Evolutionary conservation across 306 rosid species (phyloP), one percentile per base, ranked within the genome.

Genomic region (Vicia villosa): DNA sequence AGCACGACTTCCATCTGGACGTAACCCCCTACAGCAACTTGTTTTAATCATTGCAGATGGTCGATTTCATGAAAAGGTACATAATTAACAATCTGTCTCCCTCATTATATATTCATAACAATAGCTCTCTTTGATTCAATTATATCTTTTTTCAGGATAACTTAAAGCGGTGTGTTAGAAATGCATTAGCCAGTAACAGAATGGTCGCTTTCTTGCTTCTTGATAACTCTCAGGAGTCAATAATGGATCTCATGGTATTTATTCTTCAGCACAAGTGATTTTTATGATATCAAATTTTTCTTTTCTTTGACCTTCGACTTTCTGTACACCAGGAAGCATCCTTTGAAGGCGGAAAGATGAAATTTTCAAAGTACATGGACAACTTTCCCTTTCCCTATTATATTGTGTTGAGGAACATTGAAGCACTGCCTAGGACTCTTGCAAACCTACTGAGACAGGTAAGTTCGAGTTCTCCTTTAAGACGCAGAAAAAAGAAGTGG

Each of bases 21-120:
- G 40, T 74, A 94, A 85, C 68, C 92, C 96, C 5, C 73, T 94
- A 21, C 90, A 94, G 77, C 98, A 94, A 79, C 92, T 94, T 68
- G 96, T 90, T 71, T 85, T 94, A 72, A 82, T 94, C 52, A 88
- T 94, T 69, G 89, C 90, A 19, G 98, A 94, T 81, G 98, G 97
- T 49, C 85, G 86, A 8, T 82, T 94, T 49, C 84, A 76, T 54
- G 96, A 90, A 67, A 87, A 86, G 96, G 97, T 91, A 70, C 24
- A 17, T 19, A 60, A 5, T 50, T 20, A 58, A 8, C 5, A 50
- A 13, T 37, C 30, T 13, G 22, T 8, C 26, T 69, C 10, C 1
- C 0, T 11, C 41, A 26, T 51, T 16, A 20, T 34, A n/a, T 32
- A 17, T 24, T 61, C 63, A 43, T 14, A 15, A 13, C 36, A 10